A percentile compares a stretch with the other conserved stretches of the same genome.
These are phyloP conservation scores for Globisporangium carolinianum DNA, from an alignment of 352 stramenopile species.

Conservation along the genomic window DNA sequence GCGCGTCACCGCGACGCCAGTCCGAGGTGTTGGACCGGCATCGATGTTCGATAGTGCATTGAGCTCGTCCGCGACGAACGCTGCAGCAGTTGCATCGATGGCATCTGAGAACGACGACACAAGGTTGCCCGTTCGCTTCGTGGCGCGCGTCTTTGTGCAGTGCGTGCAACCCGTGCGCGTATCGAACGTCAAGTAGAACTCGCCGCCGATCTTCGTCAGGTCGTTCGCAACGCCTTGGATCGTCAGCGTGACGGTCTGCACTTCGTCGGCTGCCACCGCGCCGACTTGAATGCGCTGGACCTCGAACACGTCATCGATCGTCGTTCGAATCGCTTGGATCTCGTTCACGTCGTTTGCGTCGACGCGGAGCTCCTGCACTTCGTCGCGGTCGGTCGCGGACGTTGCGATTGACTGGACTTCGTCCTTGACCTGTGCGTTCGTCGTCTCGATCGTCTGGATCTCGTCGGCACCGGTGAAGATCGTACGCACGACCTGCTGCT, in stretches of 20 bases:
- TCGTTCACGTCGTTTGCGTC: slow-evolving; percentile 88
- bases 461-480: slow-evolving; percentile 82
- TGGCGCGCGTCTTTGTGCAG: slow-evolving; percentile 62
- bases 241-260: slow-evolving; percentile 80
- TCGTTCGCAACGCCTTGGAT: slow-evolving; percentile 60
- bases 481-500: slow-evolving; percentile 92
- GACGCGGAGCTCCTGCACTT: slow-evolving; percentile 85
- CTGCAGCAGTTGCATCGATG: slow-evolving; percentile 13
- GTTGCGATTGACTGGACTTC: slow-evolving; percentile 92
- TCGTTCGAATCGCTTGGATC: slow-evolving; percentile 86
- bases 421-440: slow-evolving; percentile 56
- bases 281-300: slow-evolving; percentile 85
- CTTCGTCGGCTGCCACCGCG: slow-evolving; percentile 52
- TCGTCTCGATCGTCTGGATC: slow-evolving; percentile 83
- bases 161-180: slow-evolving; percentile 68
- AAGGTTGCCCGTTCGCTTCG: slow-evolving; percentile 35
- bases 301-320: slow-evolving; percentile 68
- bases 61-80: slow-evolving; percentile 22
- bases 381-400: slow-evolving; percentile 86
- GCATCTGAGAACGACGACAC: slow-evolving; percentile 25
- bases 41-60: slow-evolving; percentile 54
- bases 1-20: slow-evolving; percentile 27
- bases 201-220: slow-evolving; percentile 35
- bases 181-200: slow-evolving; percentile 52
- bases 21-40: background rate